A percentile compares a stretch with the other conserved stretches of the same genome.
Conservation (phyloP, 2,329 filamentous ascomycete species). For the Trichophyton simii region DNA sequence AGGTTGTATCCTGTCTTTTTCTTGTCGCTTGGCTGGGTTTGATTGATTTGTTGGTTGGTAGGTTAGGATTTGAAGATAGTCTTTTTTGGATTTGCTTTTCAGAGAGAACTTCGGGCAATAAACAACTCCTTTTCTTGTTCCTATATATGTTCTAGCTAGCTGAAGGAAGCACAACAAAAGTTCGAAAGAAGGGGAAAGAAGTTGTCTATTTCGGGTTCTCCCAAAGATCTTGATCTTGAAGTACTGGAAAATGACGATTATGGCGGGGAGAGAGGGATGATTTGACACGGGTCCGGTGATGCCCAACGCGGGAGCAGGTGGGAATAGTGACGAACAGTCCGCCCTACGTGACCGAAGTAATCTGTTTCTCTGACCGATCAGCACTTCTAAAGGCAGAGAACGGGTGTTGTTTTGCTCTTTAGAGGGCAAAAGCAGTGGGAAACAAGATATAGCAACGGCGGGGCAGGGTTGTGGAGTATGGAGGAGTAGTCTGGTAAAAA, state of each 20-base stretch:
- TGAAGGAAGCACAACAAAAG: slow-evolving; percentile 1
- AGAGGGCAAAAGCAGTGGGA: neutral
- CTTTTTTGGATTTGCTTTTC: neutral
- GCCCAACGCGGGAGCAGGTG: neutral
- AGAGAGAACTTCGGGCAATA: neutral
- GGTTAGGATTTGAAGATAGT: neutral
- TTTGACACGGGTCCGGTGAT: neutral
- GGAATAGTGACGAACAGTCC: neutral
- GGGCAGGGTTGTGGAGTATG: neutral
- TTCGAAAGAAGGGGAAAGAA: neutral
- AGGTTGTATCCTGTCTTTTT: too few species aligned
- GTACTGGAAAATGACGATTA: neutral
- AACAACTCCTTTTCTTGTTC: slow-evolving; percentile 4
- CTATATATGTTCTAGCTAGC: slow-evolving; percentile 3
- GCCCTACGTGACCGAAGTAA: neutral
- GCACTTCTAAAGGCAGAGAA: neutral
- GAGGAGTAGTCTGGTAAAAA: neutral
- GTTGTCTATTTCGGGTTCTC: neutral
- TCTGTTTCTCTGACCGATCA: neutral
- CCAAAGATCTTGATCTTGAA: neutral
- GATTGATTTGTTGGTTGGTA: neutral
- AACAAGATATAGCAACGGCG: neutral
- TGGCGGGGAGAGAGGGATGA: neutral
- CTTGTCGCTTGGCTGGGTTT: too few species aligned
- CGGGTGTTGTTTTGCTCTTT: neutral